These are phyloP conservation scores for Starmerella bacillaris DNA, from an alignment of 805 yeast genomes.

Conservation along the genomic window DNA sequence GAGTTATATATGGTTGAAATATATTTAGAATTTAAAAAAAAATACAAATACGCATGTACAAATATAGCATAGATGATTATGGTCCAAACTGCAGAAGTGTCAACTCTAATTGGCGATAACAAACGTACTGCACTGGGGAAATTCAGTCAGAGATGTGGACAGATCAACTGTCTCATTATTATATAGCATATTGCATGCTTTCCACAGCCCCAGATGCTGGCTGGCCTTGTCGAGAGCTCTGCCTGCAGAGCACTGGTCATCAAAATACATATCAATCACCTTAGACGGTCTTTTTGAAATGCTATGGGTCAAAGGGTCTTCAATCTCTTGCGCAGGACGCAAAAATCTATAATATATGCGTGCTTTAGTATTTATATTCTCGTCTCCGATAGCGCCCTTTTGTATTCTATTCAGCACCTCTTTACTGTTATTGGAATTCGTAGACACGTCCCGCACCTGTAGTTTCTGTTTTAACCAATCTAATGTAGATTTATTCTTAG, in stretches of 20 bases:
- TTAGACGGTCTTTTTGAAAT: slow-evolving; percentile 15
- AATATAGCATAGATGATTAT: too few species aligned
- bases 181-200: neutral
- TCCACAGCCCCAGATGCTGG: slow-evolving; percentile 11
- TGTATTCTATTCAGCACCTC: slow-evolving; percentile 2
- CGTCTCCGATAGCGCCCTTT: slow-evolving; percentile 26
- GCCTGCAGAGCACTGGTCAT: slow-evolving; percentile 14
- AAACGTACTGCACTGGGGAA: neutral
- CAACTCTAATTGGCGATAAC: neutral
- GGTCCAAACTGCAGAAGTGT: too few species aligned
- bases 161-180: neutral
- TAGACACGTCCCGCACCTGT: neutral
- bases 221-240: slow-evolving; percentile 18
- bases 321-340: slow-evolving; percentile 14
- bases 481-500: neutral
- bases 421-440: neutral
- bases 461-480: neutral
- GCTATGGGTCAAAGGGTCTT: slow-evolving; percentile 13
- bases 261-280: slow-evolving; percentile 16
- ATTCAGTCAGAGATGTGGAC: neutral
- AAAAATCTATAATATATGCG: slow-evolving; percentile 22
- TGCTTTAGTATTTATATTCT: slow-evolving; percentile 20
- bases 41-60: too few species aligned
- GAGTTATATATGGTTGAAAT: too few species aligned
- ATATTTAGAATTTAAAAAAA: too few species aligned